Evolutionary conservation across 2,329 filamentous ascomycete species (phyloP).

Genomic region (Setomelanomma holmii): DNA sequence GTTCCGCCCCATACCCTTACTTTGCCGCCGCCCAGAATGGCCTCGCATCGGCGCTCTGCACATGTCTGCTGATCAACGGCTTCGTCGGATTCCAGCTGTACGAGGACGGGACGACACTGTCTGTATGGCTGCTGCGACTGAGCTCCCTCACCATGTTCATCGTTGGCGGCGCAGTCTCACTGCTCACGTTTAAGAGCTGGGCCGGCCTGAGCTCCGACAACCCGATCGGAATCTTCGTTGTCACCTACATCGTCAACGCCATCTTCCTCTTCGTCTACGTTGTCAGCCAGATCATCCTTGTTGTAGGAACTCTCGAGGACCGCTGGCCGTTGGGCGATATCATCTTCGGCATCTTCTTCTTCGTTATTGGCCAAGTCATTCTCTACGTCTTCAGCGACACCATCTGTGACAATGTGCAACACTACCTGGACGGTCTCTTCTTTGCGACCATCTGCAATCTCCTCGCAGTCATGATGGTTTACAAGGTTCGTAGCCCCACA

Average conservation of each 20-base stretch:
- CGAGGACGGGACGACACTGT: slow-evolving; percentile 92
- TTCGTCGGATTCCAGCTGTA: slow-evolving; percentile 99
- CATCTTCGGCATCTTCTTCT: slow-evolving; percentile 86
- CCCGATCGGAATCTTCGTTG: slow-evolving; percentile 87
- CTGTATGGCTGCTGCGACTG: slow-evolving; percentile 88
- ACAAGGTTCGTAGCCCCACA: slow-evolving; percentile 72
- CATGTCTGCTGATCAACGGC: slow-evolving; percentile 91
- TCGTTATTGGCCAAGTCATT: slow-evolving; percentile 89
- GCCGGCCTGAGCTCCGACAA: slow-evolving; percentile 84
- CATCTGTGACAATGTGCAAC: slow-evolving; percentile 83
- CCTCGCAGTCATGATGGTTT: slow-evolving; percentile 98
- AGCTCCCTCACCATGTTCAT: slow-evolving; percentile 82
- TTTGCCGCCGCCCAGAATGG: slow-evolving; percentile 90
- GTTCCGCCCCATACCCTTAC: slow-evolving; percentile 82
- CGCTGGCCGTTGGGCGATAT: slow-evolving; percentile 96
- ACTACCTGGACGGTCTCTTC: slow-evolving; percentile 94
- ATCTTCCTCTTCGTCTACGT: slow-evolving; percentile 87
- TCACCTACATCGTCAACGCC: slow-evolving; percentile 89
- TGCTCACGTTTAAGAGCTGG: slow-evolving; percentile 93
- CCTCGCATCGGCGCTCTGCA: slow-evolving; percentile 82
- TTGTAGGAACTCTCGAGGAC: slow-evolving; percentile 88
- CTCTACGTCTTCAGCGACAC: slow-evolving; percentile 87
- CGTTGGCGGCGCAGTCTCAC: slow-evolving; percentile 83
- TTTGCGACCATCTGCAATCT: slow-evolving; percentile 94
- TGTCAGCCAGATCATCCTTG: slow-evolving; percentile 85